Conservation (phyloP, 75 land plant genomes). For the Chamaecyparis obtusa region DNA sequence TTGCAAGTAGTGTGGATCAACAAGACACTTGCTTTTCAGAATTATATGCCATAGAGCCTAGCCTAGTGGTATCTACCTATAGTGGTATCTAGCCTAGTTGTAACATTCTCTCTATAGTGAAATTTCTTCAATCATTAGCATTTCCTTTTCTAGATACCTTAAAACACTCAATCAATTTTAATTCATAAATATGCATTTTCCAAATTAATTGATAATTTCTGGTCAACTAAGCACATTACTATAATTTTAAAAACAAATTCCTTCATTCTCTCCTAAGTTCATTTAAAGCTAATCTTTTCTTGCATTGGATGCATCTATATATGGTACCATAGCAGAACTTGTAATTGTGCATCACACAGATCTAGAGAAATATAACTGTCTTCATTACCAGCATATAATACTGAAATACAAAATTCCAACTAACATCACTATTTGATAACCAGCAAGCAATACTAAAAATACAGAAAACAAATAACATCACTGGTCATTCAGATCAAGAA, state of each 20-base stretch:
- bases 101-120: too few relatives aligned
- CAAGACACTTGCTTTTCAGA: too few relatives aligned
- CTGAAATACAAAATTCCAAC: too few relatives aligned
- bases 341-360: background rate
- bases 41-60: background rate
- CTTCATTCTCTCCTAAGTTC: background rate
- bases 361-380: background rate
- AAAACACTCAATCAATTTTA: background rate
- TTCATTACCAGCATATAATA: background rate
- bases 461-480: background rate
- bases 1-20: background rate
- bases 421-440: too few relatives aligned
- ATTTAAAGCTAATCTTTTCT: background rate
- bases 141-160: background rate
- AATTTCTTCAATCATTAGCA: too few relatives aligned
- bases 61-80: too few relatives aligned
- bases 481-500: background rate
- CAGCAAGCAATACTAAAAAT: background rate
- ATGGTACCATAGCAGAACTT: background rate
- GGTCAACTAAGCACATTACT: background rate
- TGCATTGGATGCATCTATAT: background rate
- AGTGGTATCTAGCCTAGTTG: too few relatives aligned
- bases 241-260: background rate
- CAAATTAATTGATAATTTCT: background rate
- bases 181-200: background rate